A percentile compares a stretch with the other conserved stretches of the same genome.
phyloP scores from a whole-genome alignment of 139 green algal species.

The Coccomyxa sp. region DNA sequence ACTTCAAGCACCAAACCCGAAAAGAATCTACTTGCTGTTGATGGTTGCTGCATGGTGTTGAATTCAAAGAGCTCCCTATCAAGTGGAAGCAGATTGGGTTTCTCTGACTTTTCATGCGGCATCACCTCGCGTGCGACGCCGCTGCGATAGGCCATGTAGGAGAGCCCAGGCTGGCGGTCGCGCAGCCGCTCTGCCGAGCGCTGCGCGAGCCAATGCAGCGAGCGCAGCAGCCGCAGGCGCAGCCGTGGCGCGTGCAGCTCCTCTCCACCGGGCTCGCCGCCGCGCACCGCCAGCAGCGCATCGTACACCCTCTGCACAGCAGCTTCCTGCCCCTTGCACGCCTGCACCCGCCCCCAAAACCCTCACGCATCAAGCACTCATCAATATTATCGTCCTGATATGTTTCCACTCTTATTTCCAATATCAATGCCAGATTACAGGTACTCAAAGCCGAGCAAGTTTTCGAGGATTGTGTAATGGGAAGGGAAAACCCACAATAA shows the following conservation, averaged over 20 bases:
- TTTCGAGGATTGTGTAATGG: too few species aligned
- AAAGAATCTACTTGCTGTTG: too few species aligned
- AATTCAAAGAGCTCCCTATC: too few species aligned
- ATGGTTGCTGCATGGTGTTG: too few species aligned
- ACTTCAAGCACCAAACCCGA: too few species aligned
- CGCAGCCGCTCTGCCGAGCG: not conserved
- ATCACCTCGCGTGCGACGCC: not conserved
- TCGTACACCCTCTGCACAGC: slow-evolving; percentile 10
- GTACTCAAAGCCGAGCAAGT: not conserved
- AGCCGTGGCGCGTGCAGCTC: slow-evolving; percentile 26
- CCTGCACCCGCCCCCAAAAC: slow-evolving; percentile 12
- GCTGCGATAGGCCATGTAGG: too few species aligned
- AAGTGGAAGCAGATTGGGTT: too few species aligned
- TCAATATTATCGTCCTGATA: not conserved
- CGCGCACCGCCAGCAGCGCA: slow-evolving; percentile 8
- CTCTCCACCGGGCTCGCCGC: slow-evolving; percentile 13
- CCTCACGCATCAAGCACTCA: too few species aligned
- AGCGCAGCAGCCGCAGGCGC: slow-evolving; percentile 14
- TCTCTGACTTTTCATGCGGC: too few species aligned
- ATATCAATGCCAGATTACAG: not conserved
- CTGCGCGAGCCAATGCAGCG: not conserved
- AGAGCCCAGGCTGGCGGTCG: not conserved
- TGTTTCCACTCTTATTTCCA: too few species aligned
- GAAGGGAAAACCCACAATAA: too few species aligned
- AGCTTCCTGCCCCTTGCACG: slow-evolving; percentile 1